Evolutionary conservation across 768 basidiomycete species (phyloP).

Genomic region (Hemileccinum rubropunctum): DNA sequence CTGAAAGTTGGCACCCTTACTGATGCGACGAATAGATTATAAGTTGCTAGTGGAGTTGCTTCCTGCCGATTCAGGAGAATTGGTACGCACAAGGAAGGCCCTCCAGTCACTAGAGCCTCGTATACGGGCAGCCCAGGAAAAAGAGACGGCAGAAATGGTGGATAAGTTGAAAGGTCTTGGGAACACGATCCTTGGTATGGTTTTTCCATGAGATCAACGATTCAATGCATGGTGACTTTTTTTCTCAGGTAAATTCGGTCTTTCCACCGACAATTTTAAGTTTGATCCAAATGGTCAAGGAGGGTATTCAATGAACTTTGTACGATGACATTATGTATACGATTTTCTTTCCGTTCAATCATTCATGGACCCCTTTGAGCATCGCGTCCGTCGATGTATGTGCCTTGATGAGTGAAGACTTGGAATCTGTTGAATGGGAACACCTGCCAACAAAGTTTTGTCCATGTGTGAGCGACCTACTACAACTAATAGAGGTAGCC

Average conservation of each 20-base stretch:
- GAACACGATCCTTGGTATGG: conserved; percentile 80
- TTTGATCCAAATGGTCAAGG: conserved; percentile 92
- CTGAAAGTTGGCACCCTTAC: neutral
- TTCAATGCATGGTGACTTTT: neutral
- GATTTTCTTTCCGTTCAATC: too few relatives aligned
- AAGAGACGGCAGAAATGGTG: conserved; percentile 89
- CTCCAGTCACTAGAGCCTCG: conserved; percentile 62
- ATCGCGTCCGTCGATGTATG: conserved; percentile 20
- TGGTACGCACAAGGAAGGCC: conserved; percentile 44
- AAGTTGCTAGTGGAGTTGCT: conserved; percentile 63
- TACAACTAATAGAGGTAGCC: conserved; percentile 12
- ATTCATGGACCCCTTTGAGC: neutral
- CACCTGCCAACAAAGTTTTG: conserved; percentile 20
- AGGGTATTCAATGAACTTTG: conserved; percentile 93
- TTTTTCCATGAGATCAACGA: neutral
- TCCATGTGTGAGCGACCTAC: neutral
- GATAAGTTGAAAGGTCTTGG: conserved; percentile 90
- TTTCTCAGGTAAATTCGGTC: conserved; percentile 80
- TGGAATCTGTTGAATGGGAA: conserved; percentile 31
- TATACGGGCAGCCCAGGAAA: conserved; percentile 73
- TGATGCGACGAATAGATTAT: conserved; percentile 58
- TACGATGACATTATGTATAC: conserved; percentile 34
- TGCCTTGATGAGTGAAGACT: conserved; percentile 19
- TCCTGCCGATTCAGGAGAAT: conserved; percentile 51
- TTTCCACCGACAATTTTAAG: conserved; percentile 97